Evolutionary conservation across 768 basidiomycete species (phyloP).

Genomic region (Pholiota conissans): DNA sequence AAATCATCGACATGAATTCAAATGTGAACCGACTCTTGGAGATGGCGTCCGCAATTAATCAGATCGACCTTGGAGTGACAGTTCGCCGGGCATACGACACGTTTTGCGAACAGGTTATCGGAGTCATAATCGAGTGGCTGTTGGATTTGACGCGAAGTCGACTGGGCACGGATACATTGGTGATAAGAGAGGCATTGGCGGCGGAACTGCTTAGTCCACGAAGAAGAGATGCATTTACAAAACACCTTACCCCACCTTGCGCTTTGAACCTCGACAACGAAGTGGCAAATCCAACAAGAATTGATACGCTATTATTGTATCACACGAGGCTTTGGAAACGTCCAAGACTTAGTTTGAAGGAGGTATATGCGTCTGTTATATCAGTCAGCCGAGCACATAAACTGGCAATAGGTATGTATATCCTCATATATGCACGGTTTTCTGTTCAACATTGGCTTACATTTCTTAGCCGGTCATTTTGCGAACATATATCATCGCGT

Average conservation of each 20-base stretch:
- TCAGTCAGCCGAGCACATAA: constrained; percentile 74
- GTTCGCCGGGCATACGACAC: constrained; percentile 86
- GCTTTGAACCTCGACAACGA: constrained; percentile 38
- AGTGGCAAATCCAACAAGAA: constrained; percentile 53
- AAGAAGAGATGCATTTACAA: constrained; percentile 48
- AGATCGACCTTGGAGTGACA: constrained; percentile 91
- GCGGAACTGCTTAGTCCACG: constrained; percentile 66
- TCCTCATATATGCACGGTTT: neutral
- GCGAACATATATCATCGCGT: constrained; percentile 83
- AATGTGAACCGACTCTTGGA: constrained; percentile 60
- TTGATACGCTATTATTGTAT: constrained; percentile 79
- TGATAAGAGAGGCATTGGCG: constrained; percentile 73
- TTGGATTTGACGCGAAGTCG: constrained; percentile 76
- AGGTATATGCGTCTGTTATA: constrained; percentile 76
- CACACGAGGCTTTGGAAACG: constrained; percentile 87
- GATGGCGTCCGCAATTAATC: constrained; percentile 73
- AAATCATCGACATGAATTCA: constrained; percentile 76
- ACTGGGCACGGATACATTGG: constrained; percentile 62
- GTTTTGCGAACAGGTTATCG: constrained; percentile 83
- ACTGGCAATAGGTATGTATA: constrained; percentile 68
- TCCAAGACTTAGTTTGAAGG: constrained; percentile 77
- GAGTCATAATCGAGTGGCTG: constrained; percentile 85
- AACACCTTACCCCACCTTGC: constrained; percentile 37
- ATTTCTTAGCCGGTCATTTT: constrained; percentile 70
- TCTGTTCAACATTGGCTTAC: neutral